Evolutionary conservation across 495 filamentous ascomycete genomes (phyloP), one percentile per base, ranked within the genome.

Genomic region (Oidiodendron maius): DNA sequence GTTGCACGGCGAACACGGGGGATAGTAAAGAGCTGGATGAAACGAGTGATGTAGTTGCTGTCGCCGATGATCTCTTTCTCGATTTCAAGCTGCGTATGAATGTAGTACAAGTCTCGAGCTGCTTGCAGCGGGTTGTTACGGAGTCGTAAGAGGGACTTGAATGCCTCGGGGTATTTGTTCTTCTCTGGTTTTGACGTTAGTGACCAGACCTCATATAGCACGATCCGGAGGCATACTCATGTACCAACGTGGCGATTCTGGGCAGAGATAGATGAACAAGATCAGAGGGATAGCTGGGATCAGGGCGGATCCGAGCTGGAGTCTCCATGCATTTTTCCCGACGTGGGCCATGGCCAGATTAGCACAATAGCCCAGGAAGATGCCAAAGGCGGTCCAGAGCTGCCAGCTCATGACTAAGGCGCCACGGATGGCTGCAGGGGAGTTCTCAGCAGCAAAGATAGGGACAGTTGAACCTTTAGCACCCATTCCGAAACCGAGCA

Each of bases 341-440:
- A 35, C 12, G 12, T 30, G 26, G 26, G 12, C 26, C 26, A 30
- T 30, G 26, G 26, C 26, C 5, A 30, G 26, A 12, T 30, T 30
- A 30, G 85, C 77, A 40, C 18, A 30, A 15, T 0, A 11, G 12
- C 87, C 86, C 11, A 86, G 65, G 55, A 87, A 77, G 57, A 88
- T 87, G 34, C 86, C 86, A 50, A 90, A 90, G 1, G 85, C 86
- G 9, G 84, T 89, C 86, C 86, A 90, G 62, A 90, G 70, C 55
- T 94, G 87, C 87, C 86, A 91, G 13, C 69, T 76, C 87, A 94
- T 91, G 30, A 87, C 83, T n/a, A 94, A 64, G 6, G 77, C 84
- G 39, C 88, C 88, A 54, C 88, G 75, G 44, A 94, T 83, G 17
- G 69, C 61, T 13, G 88, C 81, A 0, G 88, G 88, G 10, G 76